These are phyloP conservation scores for Aphanomyces cochlioides DNA, from an alignment of 352 stramenopile species.

Conservation along the genomic window DNA sequence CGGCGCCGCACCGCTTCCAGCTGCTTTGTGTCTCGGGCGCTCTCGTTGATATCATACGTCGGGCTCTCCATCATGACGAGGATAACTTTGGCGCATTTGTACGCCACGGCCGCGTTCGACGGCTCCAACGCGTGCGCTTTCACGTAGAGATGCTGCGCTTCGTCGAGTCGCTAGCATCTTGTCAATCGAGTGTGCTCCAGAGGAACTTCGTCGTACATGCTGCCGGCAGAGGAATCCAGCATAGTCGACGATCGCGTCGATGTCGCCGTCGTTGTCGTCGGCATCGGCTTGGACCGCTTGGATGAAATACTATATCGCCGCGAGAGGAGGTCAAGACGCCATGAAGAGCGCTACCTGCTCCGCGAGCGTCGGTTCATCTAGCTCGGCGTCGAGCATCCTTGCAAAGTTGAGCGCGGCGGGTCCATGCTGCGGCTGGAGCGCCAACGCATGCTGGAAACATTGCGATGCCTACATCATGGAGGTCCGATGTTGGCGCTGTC, in stretches of 20 bases:
- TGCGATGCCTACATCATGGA: conserved; percentile 3
- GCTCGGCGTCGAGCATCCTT: conserved; percentile 9
- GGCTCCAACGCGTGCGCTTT: neutral
- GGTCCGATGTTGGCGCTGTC: no score
- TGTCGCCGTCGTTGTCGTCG: no score
- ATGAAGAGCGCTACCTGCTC: neutral
- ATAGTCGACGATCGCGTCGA: conserved; percentile 1
- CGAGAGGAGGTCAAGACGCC: neutral
- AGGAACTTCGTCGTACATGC: no score
- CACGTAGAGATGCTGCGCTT: conserved; percentile 4
- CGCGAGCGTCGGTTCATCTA: neutral
- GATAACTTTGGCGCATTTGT: conserved; percentile 3
- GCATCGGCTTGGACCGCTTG: neutral
- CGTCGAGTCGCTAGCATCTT: neutral
- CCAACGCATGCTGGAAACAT: conserved; percentile 7
- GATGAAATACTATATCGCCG: neutral
- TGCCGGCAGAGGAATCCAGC: conserved; percentile 11
- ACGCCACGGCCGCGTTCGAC: neutral
- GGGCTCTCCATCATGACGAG: conserved; percentile 14
- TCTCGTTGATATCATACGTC: conserved; percentile 13
- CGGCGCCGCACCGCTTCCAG: conserved; percentile 3
- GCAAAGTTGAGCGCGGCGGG: neutral
- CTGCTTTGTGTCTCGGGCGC: neutral
- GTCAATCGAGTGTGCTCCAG: no score
- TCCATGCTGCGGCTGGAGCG: neutral